Percentiles rank a stretch among this genome's conserved stretches.
phyloP scores from a whole-genome alignment of 495 filamentous ascomycete species.

The Neurospora hispaniola region DNA sequence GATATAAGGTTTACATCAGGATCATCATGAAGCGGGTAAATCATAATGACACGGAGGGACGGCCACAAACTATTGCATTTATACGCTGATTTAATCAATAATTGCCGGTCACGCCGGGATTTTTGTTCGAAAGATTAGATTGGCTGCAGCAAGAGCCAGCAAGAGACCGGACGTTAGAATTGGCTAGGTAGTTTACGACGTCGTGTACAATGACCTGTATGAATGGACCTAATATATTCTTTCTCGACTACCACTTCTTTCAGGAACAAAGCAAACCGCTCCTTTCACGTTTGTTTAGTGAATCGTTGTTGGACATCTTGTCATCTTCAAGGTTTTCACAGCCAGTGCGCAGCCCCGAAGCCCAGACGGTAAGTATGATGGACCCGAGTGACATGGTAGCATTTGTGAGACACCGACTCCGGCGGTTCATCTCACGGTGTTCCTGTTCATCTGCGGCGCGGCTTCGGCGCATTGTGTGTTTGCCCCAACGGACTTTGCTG shows the following conservation, averaged over 20 bases:
- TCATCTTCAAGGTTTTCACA: background rate
- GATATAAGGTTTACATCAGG: slow-evolving; percentile 7
- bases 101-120: slow-evolving; percentile 1
- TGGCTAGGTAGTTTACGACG: background rate
- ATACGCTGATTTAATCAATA: slow-evolving; percentile 12
- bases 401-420: background rate
- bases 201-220: background rate
- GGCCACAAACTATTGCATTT: slow-evolving; percentile 4
- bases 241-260: background rate
- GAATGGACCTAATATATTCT: background rate
- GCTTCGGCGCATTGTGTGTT: background rate
- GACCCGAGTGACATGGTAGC: background rate
- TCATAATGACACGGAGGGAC: background rate
- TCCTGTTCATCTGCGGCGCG: background rate
- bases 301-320: background rate
- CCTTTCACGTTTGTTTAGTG: background rate
- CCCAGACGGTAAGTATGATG: background rate
- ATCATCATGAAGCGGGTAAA: slow-evolving; percentile 15
- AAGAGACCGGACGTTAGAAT: background rate
- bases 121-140: background rate
- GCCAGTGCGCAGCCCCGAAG: background rate
- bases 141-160: background rate
- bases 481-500: background rate
- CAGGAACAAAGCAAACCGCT: background rate
- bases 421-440: background rate